phyloP scores from a whole-genome alignment of 306 rosid genomes.

The Morella rubra region DNA sequence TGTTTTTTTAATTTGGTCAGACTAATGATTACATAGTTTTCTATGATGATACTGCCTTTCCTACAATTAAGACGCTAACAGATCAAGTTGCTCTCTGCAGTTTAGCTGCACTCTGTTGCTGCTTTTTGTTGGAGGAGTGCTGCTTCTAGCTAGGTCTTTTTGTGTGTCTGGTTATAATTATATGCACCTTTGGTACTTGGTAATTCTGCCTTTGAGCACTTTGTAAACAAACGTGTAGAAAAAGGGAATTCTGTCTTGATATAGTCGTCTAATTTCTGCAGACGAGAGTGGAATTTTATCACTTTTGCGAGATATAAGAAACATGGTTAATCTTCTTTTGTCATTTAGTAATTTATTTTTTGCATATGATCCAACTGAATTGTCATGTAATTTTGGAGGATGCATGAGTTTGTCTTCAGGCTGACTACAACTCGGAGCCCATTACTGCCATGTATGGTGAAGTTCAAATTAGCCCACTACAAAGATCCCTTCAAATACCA shows the following conservation, averaged over 20 bases:
- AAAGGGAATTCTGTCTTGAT: not conserved
- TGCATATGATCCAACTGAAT: not conserved
- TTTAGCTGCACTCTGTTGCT: slow-evolving; percentile 44
- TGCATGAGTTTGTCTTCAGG: not conserved
- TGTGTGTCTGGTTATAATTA: not conserved
- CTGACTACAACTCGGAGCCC: too few relatives aligned
- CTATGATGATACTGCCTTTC: not conserved
- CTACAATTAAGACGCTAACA: not conserved
- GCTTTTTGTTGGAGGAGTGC: slow-evolving; percentile 42
- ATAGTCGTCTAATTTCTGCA: not conserved
- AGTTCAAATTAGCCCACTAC: too few relatives aligned
- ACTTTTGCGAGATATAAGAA: not conserved
- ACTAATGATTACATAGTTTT: not conserved
- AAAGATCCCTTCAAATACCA: too few relatives aligned
- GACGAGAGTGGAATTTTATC: too few relatives aligned
- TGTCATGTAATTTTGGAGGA: not conserved
- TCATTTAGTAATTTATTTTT: too few relatives aligned
- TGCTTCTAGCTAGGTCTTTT: slow-evolving; percentile 23
- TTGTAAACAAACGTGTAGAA: not conserved
- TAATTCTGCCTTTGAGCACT: not conserved
- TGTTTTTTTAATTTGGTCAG: not conserved
- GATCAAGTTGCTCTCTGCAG: slow-evolving; percentile 5
- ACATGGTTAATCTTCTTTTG: not conserved
- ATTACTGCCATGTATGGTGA: too few relatives aligned
- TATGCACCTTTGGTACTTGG: not conserved